A percentile compares a stretch with the other conserved stretches of the same genome.
Conservation (phyloP, 2,329 filamentous ascomycete genomes). For the Penicillium sp. region DNA sequence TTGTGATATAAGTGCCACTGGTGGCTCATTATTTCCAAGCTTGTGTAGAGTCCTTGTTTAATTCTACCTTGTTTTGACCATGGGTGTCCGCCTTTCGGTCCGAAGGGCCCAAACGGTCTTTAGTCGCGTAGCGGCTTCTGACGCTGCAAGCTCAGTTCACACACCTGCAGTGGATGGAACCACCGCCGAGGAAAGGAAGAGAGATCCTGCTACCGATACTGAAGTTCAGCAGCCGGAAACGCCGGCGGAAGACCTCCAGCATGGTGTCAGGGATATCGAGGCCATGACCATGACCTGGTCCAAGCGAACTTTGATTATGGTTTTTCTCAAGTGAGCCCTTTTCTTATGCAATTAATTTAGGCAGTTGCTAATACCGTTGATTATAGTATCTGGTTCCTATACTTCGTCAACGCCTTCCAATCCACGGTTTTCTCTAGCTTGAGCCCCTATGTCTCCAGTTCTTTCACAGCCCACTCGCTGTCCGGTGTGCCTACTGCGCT, state of each 20-base stretch:
- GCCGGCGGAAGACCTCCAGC: slow-evolving; percentile 19
- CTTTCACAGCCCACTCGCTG: slow-evolving; percentile 50
- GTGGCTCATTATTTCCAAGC: neutral
- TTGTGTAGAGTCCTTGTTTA: neutral
- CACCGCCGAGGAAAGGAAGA: neutral
- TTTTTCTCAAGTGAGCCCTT: slow-evolving; percentile 3
- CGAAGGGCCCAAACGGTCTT: slow-evolving; percentile 1
- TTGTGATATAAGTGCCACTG: neutral
- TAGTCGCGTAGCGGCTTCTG: neutral
- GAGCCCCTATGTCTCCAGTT: slow-evolving; percentile 48
- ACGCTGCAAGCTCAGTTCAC: neutral
- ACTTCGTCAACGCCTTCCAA: slow-evolving; percentile 36
- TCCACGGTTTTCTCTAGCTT: slow-evolving; percentile 34
- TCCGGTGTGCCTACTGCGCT: slow-evolving; percentile 53
- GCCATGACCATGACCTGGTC: slow-evolving; percentile 47
- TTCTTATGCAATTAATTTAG: too few relatives aligned
- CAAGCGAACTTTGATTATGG: slow-evolving; percentile 24
- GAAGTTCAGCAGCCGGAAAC: neutral
- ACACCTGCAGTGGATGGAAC: neutral
- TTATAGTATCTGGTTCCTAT: slow-evolving; percentile 36
- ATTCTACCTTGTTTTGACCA: neutral
- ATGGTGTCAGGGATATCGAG: slow-evolving; percentile 46
- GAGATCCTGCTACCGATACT: neutral
- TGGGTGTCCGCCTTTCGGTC: slow-evolving; percentile 1
- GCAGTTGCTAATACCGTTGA: neutral